Evolutionary conservation across 208 protist genomes (phyloP).

Genomic region (Porcisia deanei): DNA sequence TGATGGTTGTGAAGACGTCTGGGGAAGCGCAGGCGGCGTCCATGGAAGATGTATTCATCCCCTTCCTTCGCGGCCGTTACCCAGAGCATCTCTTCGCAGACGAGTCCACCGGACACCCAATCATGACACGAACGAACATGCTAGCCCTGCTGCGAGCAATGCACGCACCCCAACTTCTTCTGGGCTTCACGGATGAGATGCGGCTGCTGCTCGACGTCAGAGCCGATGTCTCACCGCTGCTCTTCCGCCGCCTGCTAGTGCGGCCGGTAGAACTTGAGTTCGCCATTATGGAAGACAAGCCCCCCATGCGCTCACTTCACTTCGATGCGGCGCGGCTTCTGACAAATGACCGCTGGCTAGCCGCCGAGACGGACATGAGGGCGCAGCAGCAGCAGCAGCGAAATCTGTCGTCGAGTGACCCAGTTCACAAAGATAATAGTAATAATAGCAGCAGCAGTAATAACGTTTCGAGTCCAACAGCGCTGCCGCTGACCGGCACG

Average conservation of each 20-base stretch:
- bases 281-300: conserved; percentile 78
- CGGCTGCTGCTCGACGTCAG: conserved; percentile 68
- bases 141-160: conserved; percentile 51
- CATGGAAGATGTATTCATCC: conserved; percentile 81
- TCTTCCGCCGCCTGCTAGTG: conserved; percentile 79
- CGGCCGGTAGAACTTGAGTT: conserved; percentile 65
- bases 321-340: conserved; percentile 81
- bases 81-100: conserved; percentile 61
- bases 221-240: conserved; percentile 46
- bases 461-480: not conserved
- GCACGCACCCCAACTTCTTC: conserved; percentile 72
- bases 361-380: not conserved
- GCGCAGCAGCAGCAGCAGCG: conserved; percentile 2
- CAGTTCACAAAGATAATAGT: not conserved
- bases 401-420: not conserved
- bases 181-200: conserved; percentile 57
- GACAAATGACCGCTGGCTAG: conserved; percentile 51
- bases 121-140: conserved; percentile 73
- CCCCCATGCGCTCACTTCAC: conserved; percentile 57
- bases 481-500: not conserved
- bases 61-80: conserved; percentile 78
- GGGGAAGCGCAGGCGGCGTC: conserved; percentile 50
- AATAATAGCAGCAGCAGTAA: not conserved
- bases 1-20: conserved; percentile 54
- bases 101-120: conserved; percentile 58